A percentile compares a stretch with the other conserved stretches of the same genome.
Conservation (phyloP, 192 early-diverging fungal species). For the Backusella sp. region DNA sequence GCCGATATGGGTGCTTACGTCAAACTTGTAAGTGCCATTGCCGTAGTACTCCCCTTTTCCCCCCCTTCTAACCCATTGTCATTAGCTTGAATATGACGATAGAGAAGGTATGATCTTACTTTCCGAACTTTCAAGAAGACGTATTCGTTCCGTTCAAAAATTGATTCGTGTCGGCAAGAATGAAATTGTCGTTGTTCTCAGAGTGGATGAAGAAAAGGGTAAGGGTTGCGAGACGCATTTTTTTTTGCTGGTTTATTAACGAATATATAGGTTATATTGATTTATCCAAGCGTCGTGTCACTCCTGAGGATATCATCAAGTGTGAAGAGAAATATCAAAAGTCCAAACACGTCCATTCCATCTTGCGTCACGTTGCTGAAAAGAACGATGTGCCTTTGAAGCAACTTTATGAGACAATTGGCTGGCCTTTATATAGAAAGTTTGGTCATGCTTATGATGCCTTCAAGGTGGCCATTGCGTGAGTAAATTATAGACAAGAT, state of each 20-base stretch:
- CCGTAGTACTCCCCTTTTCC: neutral
- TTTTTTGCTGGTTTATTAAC: too few relatives aligned
- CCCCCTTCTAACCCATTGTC: neutral
- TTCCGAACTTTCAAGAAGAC: slow-evolving; percentile 89
- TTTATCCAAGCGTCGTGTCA: slow-evolving; percentile 92
- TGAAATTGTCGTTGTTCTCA: slow-evolving; percentile 90
- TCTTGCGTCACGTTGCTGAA: slow-evolving; percentile 88
- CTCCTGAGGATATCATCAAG: slow-evolving; percentile 81
- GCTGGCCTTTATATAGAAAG: slow-evolving; percentile 94
- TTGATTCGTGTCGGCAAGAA: slow-evolving; percentile 89
- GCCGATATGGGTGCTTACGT: slow-evolving; percentile 97
- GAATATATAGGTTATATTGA: slow-evolving; percentile 86
- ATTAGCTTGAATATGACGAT: slow-evolving; percentile 88
- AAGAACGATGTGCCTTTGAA: slow-evolving; percentile 80
- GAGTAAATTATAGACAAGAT: slow-evolving; percentile 13
- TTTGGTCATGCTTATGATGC: slow-evolving; percentile 97
- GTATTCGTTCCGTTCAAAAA: slow-evolving; percentile 96
- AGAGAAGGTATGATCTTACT: slow-evolving; percentile 97
- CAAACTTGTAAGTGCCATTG: slow-evolving; percentile 55
- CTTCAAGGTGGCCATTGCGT: slow-evolving; percentile 90
- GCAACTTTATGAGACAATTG: slow-evolving; percentile 78
- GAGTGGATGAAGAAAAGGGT: slow-evolving; percentile 98
- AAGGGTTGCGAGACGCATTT: too few relatives aligned
- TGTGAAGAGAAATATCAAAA: slow-evolving; percentile 95
- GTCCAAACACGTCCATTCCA: slow-evolving; percentile 86